Conservation (phyloP, 495 filamentous ascomycete genomes). For the Parmelia sp. region DNA sequence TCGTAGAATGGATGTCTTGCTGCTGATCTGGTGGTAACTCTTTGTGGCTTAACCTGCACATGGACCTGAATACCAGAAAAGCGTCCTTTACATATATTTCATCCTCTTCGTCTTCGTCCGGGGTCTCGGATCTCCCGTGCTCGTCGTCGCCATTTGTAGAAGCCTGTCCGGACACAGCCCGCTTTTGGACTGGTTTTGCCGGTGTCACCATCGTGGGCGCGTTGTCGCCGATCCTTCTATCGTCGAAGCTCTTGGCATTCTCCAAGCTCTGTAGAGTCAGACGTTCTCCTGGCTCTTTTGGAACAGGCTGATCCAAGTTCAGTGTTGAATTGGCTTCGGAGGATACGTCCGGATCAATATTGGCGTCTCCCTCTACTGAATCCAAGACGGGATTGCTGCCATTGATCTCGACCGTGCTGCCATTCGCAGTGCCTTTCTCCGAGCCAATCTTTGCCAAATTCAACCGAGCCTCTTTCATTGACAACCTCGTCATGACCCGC, state of each 20-base stretch:
- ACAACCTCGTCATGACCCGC: conserved; percentile 76
- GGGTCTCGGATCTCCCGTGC: conserved; percentile 42
- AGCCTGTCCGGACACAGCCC: conserved; percentile 51
- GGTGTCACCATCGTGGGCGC: conserved; percentile 88
- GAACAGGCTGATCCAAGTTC: conserved; percentile 49
- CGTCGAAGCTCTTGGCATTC: conserved; percentile 86
- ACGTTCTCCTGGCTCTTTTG: conserved; percentile 62
- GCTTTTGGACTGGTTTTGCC: conserved; percentile 51
- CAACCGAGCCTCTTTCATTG: conserved; percentile 71
- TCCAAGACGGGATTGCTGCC: conserved; percentile 29
- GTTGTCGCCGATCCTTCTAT: conserved; percentile 81
- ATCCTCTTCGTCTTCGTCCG: conserved; percentile 83
- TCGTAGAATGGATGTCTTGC: conserved; percentile 83
- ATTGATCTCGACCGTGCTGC: conserved; percentile 24
- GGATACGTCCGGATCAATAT: conserved; percentile 41
- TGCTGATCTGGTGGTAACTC: conserved; percentile 80
- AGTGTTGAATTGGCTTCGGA: conserved; percentile 43
- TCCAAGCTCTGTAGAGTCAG: conserved; percentile 95
- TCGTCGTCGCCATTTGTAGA: conserved; percentile 44
- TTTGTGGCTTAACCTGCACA: conserved; percentile 96
- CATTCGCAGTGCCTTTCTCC: conserved; percentile 31
- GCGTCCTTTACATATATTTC: conserved; percentile 95
- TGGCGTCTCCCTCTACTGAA: conserved; percentile 30
- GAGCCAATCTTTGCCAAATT: conserved; percentile 36
- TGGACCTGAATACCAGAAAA: conserved; percentile 92